Evolutionary conservation across 2,329 filamentous ascomycete genomes (phyloP).

Genomic region (Trichophaea hybrida): DNA sequence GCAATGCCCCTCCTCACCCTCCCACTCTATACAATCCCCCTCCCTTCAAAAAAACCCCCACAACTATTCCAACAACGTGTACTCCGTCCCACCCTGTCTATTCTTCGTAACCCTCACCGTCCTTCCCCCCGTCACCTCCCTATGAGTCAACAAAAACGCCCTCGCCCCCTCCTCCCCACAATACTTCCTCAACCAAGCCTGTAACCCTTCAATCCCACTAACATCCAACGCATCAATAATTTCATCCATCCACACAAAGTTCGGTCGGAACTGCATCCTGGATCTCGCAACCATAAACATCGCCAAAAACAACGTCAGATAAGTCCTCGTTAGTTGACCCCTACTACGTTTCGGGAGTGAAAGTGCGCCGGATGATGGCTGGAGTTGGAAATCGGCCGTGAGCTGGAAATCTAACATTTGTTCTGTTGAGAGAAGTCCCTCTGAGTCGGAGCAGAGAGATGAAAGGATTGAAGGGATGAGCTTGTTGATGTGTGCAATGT

Average conservation of each 20-base stretch:
- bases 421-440: background rate
- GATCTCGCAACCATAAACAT: background rate
- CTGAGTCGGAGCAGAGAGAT: background rate
- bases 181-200: background rate
- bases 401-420: background rate
- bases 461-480: background rate
- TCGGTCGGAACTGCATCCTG: background rate
- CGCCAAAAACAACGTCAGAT: slow-evolving; percentile 1
- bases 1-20: background rate
- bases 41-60: background rate
- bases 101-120: background rate
- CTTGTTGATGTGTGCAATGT: background rate
- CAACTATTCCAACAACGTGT: background rate
- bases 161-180: background rate
- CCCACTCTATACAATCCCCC: background rate
- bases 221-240: slow-evolving; percentile 6
- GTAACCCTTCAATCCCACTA: background rate
- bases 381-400: background rate
- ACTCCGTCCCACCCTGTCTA: background rate
- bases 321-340: slow-evolving; percentile 1
- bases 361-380: background rate
- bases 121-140: slow-evolving; percentile 1
- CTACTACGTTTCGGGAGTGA: background rate
- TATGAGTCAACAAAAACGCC: slow-evolving; percentile 5
- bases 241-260: slow-evolving; percentile 6